Percentiles rank a stretch among this genome's conserved stretches.
Conservation (phyloP, 768 basidiomycete genomes). For the Chalciporus pseudorubinellus region DNA sequence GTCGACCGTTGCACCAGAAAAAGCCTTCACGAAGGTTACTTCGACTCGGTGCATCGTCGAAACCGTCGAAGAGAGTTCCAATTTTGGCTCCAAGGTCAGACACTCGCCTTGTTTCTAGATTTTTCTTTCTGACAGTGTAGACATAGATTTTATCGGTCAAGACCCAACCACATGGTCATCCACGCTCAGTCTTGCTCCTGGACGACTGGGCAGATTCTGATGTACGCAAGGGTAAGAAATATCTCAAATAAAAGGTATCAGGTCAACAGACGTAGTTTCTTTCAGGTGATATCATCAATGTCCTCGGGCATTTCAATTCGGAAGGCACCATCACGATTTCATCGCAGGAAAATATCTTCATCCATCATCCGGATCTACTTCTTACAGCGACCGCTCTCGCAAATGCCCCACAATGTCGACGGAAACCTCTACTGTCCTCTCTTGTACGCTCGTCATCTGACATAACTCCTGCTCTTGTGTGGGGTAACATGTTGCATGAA, state of each 20-base stretch:
- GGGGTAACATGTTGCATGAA: conserved; percentile 93
- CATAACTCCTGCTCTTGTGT: conserved; percentile 67
- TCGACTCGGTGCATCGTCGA: conserved; percentile 60
- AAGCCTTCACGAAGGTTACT: conserved; percentile 30
- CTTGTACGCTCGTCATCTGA: conserved; percentile 60
- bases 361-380: conserved; percentile 91
- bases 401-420: conserved; percentile 75
- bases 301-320: conserved; percentile 51
- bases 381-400: conserved; percentile 89
- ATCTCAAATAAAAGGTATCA: not conserved
- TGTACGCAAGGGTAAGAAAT: conserved; percentile 53
- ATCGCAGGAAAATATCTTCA: conserved; percentile 63
- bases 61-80: conserved; percentile 37
- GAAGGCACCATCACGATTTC: conserved; percentile 56
- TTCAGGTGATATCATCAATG: conserved; percentile 80
- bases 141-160: conserved; percentile 52
- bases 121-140: not conserved
- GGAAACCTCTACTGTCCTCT: conserved; percentile 79
- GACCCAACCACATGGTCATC: conserved; percentile 37
- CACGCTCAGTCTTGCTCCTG: conserved; percentile 54
- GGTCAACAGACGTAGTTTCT: not conserved
- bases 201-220: conserved; percentile 79
- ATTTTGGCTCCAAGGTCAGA: conserved; percentile 23
- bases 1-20: conserved; percentile 12
- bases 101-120: not conserved